These are phyloP conservation scores for Piedraia hortae DNA, from an alignment of 2,329 filamentous ascomycete genomes.

Conservation along the genomic window DNA sequence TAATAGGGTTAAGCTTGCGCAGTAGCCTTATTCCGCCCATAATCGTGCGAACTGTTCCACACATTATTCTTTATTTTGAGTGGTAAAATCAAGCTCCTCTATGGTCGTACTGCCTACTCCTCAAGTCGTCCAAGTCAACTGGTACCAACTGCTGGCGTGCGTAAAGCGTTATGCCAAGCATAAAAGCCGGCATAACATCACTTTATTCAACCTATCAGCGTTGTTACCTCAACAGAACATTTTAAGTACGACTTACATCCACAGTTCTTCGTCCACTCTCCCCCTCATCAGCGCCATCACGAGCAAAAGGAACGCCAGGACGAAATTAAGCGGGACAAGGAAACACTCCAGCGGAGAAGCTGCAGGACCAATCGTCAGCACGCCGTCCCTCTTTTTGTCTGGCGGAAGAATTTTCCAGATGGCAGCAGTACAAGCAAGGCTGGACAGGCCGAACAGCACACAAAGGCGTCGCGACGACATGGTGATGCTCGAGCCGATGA, in stretches of 20 bases:
- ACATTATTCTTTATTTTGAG: too few species aligned
- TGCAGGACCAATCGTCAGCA: slow-evolving; percentile 8
- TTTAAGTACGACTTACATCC: too few species aligned
- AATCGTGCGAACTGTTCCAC: too few species aligned
- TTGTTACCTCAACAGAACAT: too few species aligned
- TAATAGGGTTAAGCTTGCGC: too few species aligned
- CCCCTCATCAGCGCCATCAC: slow-evolving; percentile 16
- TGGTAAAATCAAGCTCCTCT: slow-evolving; percentile 42
- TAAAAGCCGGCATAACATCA: slow-evolving; percentile 20
- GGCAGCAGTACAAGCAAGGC: slow-evolving; percentile 33
- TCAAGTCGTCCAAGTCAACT: slow-evolving; percentile 40
- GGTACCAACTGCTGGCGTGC: slow-evolving; percentile 38
- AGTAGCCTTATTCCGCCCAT: too few species aligned
- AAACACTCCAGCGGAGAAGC: slow-evolving; percentile 26
- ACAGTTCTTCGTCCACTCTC: slow-evolving; percentile 8
- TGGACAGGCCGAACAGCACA: slow-evolving; percentile 31
- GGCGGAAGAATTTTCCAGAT: slow-evolving; percentile 21
- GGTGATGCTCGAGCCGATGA: slow-evolving; percentile 25
- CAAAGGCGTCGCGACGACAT: slow-evolving; percentile 17
- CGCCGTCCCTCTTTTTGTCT: slow-evolving; percentile 13
- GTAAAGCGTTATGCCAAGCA: slow-evolving; percentile 32
- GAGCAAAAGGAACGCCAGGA: slow-evolving; percentile 26
- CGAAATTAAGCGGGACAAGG: slow-evolving; percentile 32
- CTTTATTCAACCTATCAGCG: slow-evolving; percentile 12
- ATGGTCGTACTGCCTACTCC: slow-evolving; percentile 33